A percentile compares a stretch with the other conserved stretches of the same genome.
Conservation (phyloP, 2,329 filamentous ascomycete genomes). For the Aspergillaceae sp. region DNA sequence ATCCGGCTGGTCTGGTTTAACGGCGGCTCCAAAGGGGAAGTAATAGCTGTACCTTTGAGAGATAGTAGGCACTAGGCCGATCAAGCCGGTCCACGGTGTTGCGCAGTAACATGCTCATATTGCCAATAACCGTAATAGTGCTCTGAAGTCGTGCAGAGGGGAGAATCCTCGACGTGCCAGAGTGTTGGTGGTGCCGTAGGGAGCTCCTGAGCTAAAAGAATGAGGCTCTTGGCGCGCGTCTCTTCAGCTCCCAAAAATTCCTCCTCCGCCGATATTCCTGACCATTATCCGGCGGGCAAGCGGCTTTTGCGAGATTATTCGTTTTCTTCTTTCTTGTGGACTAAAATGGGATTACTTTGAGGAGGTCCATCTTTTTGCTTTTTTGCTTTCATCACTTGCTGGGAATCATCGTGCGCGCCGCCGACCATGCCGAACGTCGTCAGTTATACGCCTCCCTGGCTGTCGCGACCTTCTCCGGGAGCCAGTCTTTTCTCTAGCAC, state of each 20-base stretch:
- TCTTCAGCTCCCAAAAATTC: background rate
- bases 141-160: background rate
- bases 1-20: background rate
- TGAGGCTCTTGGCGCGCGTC: background rate
- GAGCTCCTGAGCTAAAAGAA: background rate
- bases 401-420: constrained; percentile 2
- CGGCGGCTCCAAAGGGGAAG: too few species aligned
- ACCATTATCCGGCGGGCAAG: too few species aligned
- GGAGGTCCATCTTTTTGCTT: background rate
- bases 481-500: constrained; percentile 63
- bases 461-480: constrained; percentile 67
- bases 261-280: background rate
- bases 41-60: constrained; percentile 54
- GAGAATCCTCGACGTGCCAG: background rate
- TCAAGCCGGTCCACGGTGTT: constrained; percentile 84
- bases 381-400: background rate
- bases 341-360: background rate
- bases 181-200: background rate
- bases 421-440: constrained; percentile 72
- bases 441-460: constrained; percentile 79
- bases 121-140: background rate
- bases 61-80: constrained; percentile 88
- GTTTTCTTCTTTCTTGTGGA: background rate
- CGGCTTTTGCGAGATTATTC: background rate
- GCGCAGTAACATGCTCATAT: background rate